Evolutionary conservation across 129 eudicot species (phyloP), one percentile per base, ranked within the genome.

Genomic region (Pulicaria dysenterica): DNA sequence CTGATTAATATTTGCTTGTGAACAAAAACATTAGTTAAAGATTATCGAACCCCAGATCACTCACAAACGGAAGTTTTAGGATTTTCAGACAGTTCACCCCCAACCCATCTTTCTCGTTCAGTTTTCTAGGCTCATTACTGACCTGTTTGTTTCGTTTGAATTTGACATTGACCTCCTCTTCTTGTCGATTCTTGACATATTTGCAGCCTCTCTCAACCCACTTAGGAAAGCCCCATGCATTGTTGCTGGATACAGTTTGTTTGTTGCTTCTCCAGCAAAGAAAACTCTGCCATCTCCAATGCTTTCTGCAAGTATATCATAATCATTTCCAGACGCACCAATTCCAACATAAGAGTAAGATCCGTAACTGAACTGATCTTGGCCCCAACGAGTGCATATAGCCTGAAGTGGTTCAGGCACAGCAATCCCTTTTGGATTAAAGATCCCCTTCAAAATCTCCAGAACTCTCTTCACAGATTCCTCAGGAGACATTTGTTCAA

Each of bases 201-300:
- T 87, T 41, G 97, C 98, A 75, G 98, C 98, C 71, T 94, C 99
- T 78, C 99, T 90, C 97, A 94, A 82, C 77, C 99, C 99, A 72
- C 99, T 94, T 1, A 94, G 89, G 53, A 94, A 94, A 57, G 99
- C 99, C 67, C 99, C 99, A 39, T 94, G 99, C 99, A 94, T 94
- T 40, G 99, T 94, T 14, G 99, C 99, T 16, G 99, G 99, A 84
- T 94, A 94, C 80, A 80, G 97, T 73, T 81, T 94, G 56, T 86
- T 94, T 39, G 99, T 94, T 11, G 99, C 99, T 77, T 94, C 99
- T 42, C 99, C 99, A 9, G 97, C 99, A 70, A 94, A 94, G 82
- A 94, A 94, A 24, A 94, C 86, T 64, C 97, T 82, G 7, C 93
- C 88, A 73, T 86, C 82, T 42, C 89, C 98, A 24, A 90, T 81